These are phyloP conservation scores for Oryza glaberrima DNA, from an alignment of 176 grass and related monocot species.

Conservation along the genomic window DNA sequence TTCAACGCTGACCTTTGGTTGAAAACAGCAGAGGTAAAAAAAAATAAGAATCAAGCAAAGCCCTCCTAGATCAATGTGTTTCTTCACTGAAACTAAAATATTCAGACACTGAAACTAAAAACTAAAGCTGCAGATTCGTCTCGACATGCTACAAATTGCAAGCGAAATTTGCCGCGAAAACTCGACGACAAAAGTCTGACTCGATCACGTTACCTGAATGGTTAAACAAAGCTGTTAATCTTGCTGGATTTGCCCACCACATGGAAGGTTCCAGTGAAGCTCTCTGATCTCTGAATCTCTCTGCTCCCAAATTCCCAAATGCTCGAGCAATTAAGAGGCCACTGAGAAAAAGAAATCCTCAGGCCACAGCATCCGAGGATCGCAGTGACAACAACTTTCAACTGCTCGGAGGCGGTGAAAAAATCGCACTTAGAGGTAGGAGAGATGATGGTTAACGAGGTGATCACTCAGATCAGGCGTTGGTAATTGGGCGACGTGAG, in stretches of 20 bases:
- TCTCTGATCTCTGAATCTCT: not conserved
- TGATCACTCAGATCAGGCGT: not conserved
- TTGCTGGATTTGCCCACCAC: not conserved
- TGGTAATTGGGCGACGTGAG: conserved; percentile 38
- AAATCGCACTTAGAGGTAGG: not conserved
- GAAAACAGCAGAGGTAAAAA: conserved; percentile 13
- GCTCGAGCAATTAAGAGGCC: not conserved
- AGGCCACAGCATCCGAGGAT: conserved; percentile 1
- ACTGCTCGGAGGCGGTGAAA: conserved; percentile 1
- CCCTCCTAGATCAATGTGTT: not conserved
- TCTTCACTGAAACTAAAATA: not conserved
- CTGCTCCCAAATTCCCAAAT: conserved; percentile 13
- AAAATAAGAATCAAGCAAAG: not conserved
- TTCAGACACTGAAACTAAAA: not conserved
- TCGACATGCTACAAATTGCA: not conserved
- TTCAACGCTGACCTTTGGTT: conserved; percentile 8
- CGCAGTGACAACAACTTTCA: conserved; percentile 12
- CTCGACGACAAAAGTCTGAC: not conserved
- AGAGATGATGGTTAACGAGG: not conserved
- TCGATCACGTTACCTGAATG: not conserved
- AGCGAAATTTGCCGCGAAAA: not conserved
- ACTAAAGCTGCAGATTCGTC: conserved; percentile 1
- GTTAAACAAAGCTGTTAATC: not conserved
- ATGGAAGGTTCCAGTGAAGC: conserved; percentile 1
- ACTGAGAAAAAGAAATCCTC: not conserved